Evolutionary conservation across 176 grass and related monocot species (phyloP).

Genomic region (Microstegium vimineum): DNA sequence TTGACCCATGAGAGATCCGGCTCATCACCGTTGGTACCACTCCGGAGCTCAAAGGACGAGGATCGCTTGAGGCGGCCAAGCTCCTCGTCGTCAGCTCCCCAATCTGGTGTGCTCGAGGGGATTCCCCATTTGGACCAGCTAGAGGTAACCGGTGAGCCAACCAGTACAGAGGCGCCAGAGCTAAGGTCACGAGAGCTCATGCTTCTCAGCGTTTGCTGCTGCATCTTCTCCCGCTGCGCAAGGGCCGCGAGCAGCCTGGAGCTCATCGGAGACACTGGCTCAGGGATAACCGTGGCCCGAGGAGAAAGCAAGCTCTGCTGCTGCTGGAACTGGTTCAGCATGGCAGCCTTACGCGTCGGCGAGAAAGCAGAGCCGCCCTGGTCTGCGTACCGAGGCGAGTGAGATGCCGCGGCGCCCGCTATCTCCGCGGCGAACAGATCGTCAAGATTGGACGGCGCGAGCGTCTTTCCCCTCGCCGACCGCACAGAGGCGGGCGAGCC

Average conservation of each 20-base stretch:
- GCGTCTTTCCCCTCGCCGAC: constrained; percentile 34
- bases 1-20: constrained; percentile 73
- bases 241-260: constrained; percentile 41
- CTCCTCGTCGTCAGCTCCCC: constrained; percentile 57
- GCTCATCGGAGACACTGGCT: constrained; percentile 55
- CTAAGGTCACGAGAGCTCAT: constrained; percentile 67
- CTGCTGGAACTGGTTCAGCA: constrained; percentile 58
- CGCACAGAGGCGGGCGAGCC: constrained; percentile 31
- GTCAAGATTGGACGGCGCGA: constrained; percentile 47
- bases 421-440: constrained; percentile 51
- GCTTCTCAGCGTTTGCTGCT: constrained; percentile 63
- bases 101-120: constrained; percentile 42
- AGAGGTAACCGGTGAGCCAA: constrained; percentile 39
- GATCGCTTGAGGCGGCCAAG: constrained; percentile 55
- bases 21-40: constrained; percentile 36
- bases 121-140: constrained; percentile 61
- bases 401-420: neutral
- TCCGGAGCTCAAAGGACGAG: constrained; percentile 50
- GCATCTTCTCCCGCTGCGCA: constrained; percentile 57
- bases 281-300: constrained; percentile 6
- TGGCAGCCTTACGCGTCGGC: constrained; percentile 38
- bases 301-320: constrained; percentile 56
- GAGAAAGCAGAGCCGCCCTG: constrained; percentile 38
- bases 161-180: constrained; percentile 21
- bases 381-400: constrained; percentile 32